Conservation (phyloP, 371 early-diverging fungal genomes). For the Rhizopus microsporus region DNA sequence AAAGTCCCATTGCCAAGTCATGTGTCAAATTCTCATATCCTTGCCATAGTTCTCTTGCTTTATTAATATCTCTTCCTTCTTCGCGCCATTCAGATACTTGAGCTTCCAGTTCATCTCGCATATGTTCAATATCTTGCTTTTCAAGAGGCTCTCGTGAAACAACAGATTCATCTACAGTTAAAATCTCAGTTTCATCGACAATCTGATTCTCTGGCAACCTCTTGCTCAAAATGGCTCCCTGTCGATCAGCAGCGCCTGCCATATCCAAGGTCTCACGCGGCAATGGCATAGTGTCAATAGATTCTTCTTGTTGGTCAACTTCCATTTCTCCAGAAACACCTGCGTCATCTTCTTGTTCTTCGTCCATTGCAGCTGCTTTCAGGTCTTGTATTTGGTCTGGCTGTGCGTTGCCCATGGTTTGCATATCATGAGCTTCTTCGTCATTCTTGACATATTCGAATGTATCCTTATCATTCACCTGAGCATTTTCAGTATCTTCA, state of each 20-base stretch:
- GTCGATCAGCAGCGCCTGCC: constrained; percentile 27
- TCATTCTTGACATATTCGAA: constrained; percentile 82
- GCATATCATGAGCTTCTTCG: constrained; percentile 72
- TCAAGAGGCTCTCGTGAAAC: constrained; percentile 61
- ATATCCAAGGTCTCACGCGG: constrained; percentile 41
- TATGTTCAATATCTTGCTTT: constrained; percentile 59
- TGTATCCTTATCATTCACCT: constrained; percentile 60
- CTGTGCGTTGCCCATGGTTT: constrained; percentile 76
- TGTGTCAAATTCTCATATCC: constrained; percentile 85
- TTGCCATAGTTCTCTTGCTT: constrained; percentile 86
- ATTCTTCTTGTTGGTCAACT: constrained; percentile 49
- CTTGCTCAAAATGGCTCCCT: constrained; percentile 46
- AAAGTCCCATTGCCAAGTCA: constrained; percentile 86
- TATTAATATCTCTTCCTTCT: constrained; percentile 58
- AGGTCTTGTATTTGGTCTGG: constrained; percentile 74
- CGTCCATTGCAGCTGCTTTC: constrained; percentile 55
- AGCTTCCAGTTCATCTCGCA: constrained; percentile 62
- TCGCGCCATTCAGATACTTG: constrained; percentile 62
- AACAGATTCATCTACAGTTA: constrained; percentile 49
- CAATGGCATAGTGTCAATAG: constrained; percentile 42
- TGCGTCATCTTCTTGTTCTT: constrained; percentile 53
- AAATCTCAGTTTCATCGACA: constrained; percentile 33
- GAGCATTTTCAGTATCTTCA: constrained; percentile 50
- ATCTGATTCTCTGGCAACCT: constrained; percentile 27
- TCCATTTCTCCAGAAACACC: constrained; percentile 61